Evolutionary conservation across 768 basidiomycete species (phyloP).

Genomic region (Lentinula raphanica): DNA sequence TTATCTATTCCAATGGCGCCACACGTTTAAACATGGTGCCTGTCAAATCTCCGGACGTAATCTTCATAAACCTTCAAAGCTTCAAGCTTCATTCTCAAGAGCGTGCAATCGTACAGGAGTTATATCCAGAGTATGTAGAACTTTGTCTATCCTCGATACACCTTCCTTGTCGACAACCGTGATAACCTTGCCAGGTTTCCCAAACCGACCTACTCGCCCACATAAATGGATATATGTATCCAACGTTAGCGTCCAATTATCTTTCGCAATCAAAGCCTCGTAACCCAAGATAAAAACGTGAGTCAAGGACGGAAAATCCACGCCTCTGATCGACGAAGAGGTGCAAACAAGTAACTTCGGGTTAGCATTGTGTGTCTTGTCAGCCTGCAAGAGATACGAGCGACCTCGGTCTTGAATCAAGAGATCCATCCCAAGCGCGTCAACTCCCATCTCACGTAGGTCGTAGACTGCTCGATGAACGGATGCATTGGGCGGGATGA

Average conservation of each 20-base stretch:
- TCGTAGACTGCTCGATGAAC: slow-evolving; percentile 63
- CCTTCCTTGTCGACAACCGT: slow-evolving; percentile 47
- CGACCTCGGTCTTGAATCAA: slow-evolving; percentile 37
- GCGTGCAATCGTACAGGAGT: slow-evolving; percentile 42
- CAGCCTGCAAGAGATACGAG: slow-evolving; percentile 34
- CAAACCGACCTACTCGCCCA: slow-evolving; percentile 74
- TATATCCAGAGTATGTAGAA: slow-evolving; percentile 41
- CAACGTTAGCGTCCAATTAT: slow-evolving; percentile 25
- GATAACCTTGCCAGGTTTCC: slow-evolving; percentile 60
- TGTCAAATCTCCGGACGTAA: neutral
- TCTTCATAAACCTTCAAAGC: slow-evolving; percentile 17
- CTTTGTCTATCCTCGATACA: slow-evolving; percentile 36
- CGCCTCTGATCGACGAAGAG: slow-evolving; percentile 62
- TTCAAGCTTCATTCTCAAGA: no score
- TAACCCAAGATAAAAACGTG: slow-evolving; percentile 75
- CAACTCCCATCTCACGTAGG: slow-evolving; percentile 57
- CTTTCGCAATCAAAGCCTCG: neutral
- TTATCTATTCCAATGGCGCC: neutral
- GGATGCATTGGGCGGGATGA: slow-evolving; percentile 56
- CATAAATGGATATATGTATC: slow-evolving; percentile 67
- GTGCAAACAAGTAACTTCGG: slow-evolving; percentile 67
- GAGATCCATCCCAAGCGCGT: slow-evolving; percentile 60
- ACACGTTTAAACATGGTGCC: neutral
- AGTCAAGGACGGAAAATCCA: slow-evolving; percentile 65
- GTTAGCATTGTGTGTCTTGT: slow-evolving; percentile 34